Base-by-base conservation (phyloP, 345 rosid species). In the Chamaenerion angustifolium region DNA sequence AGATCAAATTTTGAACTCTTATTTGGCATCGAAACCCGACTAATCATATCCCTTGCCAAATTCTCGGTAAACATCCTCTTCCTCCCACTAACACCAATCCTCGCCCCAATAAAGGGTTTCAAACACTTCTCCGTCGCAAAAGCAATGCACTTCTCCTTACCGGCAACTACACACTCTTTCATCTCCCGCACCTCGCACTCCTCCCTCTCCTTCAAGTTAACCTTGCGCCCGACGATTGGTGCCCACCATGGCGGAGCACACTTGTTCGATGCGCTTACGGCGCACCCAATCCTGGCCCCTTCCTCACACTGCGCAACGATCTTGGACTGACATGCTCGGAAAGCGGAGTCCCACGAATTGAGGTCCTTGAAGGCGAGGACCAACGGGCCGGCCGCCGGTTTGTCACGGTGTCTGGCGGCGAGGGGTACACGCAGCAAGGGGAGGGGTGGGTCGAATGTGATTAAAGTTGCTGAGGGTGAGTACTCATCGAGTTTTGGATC, bases 161-260 rank as follows among this genome's bases (percentile, higher is more conserved):
- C 81, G 1, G 73, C 76, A 18, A 40, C 73, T 56, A 83, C 57
- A 58, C 96, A 90, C 2, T 53, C 71, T 55, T 71, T 69, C 79
- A 83, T 78, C 52, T 83, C 96, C 35, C 78, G 78, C 57, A 62
- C 83, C 63, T 90, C 98, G 68, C 95, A 83, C 42, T 27, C 71
- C 52, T 81, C 98, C 52, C 85, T 64, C 52, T 75, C 89, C 62
- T 63, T 77, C 64, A 75, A 65, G 46, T 77, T 76, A 16, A 53
- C 51, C 21, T 67, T 69, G 49, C 37, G 45, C 23, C 72, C 75
- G 16, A 56, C 37, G 3, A 73, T 61, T 46, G 54, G 47, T 18
- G 63, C 67, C 98, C 98, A 90, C 96, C 95, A 87, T 0, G 87
- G 76, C 8, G 81, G 82, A 64, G 76, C 76, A 59, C 98, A 92